These are phyloP conservation scores for Exserohilum rostratum DNA, from an alignment of 2,329 filamentous ascomycete genomes.

Conservation along the genomic window DNA sequence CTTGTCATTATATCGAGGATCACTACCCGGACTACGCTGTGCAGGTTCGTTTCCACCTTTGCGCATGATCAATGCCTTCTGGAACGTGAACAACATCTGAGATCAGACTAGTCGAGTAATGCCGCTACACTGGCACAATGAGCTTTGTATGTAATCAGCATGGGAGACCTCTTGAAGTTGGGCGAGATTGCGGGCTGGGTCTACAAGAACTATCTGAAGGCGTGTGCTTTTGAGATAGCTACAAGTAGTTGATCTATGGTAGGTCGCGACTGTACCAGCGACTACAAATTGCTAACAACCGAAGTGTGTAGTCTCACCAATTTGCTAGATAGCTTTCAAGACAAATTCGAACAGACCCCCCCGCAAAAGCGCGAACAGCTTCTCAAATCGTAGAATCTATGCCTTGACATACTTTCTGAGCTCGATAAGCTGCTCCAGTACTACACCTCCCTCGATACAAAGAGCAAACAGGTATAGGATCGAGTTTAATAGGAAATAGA, in stretches of 20 bases:
- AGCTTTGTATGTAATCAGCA: constrained; percentile 33
- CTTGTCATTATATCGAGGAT: constrained; percentile 13
- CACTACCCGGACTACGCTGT: neutral
- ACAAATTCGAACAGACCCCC: constrained; percentile 36
- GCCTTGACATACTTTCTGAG: constrained; percentile 36
- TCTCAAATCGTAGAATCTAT: constrained; percentile 28
- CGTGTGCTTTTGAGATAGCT: no score
- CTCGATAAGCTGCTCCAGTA: constrained; percentile 33
- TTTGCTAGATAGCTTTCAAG: constrained; percentile 34
- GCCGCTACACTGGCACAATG: constrained; percentile 16
- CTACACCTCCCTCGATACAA: constrained; percentile 39
- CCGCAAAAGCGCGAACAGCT: constrained; percentile 27
- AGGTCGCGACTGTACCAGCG: constrained; percentile 40
- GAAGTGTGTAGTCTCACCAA: constrained; percentile 37
- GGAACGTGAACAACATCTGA: neutral
- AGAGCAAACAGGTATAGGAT: constrained; percentile 39
- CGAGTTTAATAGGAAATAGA: constrained; percentile 38
- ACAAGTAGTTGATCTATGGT: constrained; percentile 1
- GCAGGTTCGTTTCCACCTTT: neutral
- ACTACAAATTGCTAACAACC: constrained; percentile 35
- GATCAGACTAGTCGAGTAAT: neutral
- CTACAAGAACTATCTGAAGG: constrained; percentile 35
- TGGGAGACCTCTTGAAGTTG: constrained; percentile 36
- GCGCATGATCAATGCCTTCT: neutral
- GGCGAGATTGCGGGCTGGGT: constrained; percentile 30